Percentiles rank a stretch among this genome's conserved stretches.
These are phyloP conservation scores for Litchi chinensis DNA, from an alignment of 345 rosid genomes.

Conservation along the genomic window DNA sequence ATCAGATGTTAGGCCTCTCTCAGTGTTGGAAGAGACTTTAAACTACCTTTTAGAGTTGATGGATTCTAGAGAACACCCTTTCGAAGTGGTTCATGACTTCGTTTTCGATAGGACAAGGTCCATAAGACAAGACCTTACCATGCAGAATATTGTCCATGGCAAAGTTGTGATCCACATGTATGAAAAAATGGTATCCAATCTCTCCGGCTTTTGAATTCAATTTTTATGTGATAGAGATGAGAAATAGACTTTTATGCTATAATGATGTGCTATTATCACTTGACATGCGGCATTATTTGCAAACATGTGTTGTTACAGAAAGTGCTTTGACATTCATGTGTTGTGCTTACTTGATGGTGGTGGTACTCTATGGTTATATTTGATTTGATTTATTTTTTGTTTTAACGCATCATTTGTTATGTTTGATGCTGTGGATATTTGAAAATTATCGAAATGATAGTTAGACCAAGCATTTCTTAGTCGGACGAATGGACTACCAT, in stretches of 20 bases:
- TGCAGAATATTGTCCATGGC: constrained; percentile 71
- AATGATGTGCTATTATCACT: neutral
- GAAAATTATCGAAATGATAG: neutral
- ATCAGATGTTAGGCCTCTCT: constrained; percentile 76
- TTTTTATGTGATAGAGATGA: neutral
- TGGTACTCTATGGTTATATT: neutral
- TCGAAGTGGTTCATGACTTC: constrained; percentile 91
- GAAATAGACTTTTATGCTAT: neutral
- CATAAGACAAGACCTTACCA: constrained; percentile 87
- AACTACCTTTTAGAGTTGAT: constrained; percentile 64
- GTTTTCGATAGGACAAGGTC: constrained; percentile 93
- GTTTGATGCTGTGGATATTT: neutral
- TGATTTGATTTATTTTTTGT: neutral
- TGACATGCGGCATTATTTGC: neutral
- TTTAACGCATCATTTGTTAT: neutral
- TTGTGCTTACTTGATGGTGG: neutral
- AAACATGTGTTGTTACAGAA: neutral
- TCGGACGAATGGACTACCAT: neutral
- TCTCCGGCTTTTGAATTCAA: constrained; percentile 17
- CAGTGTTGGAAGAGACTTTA: constrained; percentile 75
- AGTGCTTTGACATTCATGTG: neutral
- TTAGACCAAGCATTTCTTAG: neutral
- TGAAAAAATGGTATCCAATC: constrained; percentile 73
- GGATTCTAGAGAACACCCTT: constrained; percentile 59
- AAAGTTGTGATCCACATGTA: constrained; percentile 61